Conservation (phyloP, 2,329 filamentous ascomycete species). For the Aureobasidium sp. region DNA sequence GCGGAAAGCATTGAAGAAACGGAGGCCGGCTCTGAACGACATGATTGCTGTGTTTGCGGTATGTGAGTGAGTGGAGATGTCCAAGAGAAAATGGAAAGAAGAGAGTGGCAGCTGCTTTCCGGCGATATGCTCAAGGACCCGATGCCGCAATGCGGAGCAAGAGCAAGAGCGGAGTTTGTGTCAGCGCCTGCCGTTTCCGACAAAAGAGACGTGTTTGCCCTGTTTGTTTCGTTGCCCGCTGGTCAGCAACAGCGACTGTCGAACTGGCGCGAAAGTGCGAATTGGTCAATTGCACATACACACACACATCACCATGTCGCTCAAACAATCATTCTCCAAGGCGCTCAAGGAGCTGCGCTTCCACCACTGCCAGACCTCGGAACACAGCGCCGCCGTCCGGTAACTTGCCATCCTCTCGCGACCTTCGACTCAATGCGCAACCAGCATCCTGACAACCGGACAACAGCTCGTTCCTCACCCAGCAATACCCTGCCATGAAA, state of each 20-base stretch:
- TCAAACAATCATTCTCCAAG: slow-evolving; percentile 86
- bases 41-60: slow-evolving; percentile 29
- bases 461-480: slow-evolving; percentile 73
- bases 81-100: slow-evolving; percentile 34
- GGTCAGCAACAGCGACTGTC: slow-evolving; percentile 1
- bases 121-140: neutral
- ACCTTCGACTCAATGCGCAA: neutral
- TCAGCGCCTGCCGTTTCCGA: neutral
- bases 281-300: neutral
- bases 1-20: slow-evolving; percentile 46
- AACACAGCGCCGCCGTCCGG: slow-evolving; percentile 84
- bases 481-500: slow-evolving; percentile 97
- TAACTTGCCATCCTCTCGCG: slow-evolving; percentile 32
- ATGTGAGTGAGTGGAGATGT: slow-evolving; percentile 23
- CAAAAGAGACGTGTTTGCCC: neutral
- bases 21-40: slow-evolving; percentile 51
- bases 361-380: slow-evolving; percentile 89
- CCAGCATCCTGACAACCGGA: neutral
- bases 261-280: neutral
- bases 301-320: slow-evolving; percentile 57
- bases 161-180: slow-evolving; percentile 10
- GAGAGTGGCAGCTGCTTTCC: neutral
- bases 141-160: slow-evolving; percentile 9
- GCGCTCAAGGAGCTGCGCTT: slow-evolving; percentile 92
- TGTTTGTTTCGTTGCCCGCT: neutral